Percentiles rank a stretch among this genome's conserved stretches.
phyloP scores from a whole-genome alignment of 192 early-diverging fungal species.

The Coemansia sp. region DNA sequence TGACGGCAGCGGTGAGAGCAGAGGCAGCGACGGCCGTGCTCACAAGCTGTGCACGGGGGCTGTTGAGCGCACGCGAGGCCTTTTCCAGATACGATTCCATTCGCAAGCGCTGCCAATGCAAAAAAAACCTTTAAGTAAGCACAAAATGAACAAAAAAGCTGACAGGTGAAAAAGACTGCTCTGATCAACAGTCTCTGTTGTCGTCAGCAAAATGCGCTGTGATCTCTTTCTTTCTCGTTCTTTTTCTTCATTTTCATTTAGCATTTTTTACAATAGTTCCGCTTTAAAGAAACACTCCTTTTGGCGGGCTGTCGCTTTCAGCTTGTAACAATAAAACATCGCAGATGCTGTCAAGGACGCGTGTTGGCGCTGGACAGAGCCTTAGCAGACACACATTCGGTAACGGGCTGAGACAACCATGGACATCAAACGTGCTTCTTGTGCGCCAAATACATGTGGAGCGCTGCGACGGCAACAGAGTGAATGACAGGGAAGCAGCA shows the following conservation, averaged over 20 bases:
- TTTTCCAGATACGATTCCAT: constrained; percentile 38
- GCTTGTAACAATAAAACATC: background rate
- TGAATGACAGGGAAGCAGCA: background rate
- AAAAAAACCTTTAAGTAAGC: too few species aligned
- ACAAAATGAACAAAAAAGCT: background rate
- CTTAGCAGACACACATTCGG: background rate
- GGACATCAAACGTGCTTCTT: background rate
- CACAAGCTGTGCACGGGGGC: constrained; percentile 49
- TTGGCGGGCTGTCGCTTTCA: background rate
- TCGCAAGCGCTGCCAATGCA: background rate
- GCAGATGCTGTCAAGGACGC: background rate
- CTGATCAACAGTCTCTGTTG: background rate
- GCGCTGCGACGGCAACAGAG: constrained; percentile 7
- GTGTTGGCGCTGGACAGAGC: background rate
- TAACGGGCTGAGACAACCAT: background rate
- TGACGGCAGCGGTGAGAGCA: constrained; percentile 59
- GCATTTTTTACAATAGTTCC: too few species aligned
- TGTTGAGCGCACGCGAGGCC: constrained; percentile 27
- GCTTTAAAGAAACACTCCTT: background rate
- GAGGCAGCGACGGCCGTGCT: constrained; percentile 65
- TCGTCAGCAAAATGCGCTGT: background rate
- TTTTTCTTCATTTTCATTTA: too few species aligned
- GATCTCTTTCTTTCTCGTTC: background rate
- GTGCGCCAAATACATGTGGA: constrained; percentile 27
- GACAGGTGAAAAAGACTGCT: background rate